phyloP scores from a whole-genome alignment of 2,329 filamentous ascomycete genomes.

The Fusarium sp. region DNA sequence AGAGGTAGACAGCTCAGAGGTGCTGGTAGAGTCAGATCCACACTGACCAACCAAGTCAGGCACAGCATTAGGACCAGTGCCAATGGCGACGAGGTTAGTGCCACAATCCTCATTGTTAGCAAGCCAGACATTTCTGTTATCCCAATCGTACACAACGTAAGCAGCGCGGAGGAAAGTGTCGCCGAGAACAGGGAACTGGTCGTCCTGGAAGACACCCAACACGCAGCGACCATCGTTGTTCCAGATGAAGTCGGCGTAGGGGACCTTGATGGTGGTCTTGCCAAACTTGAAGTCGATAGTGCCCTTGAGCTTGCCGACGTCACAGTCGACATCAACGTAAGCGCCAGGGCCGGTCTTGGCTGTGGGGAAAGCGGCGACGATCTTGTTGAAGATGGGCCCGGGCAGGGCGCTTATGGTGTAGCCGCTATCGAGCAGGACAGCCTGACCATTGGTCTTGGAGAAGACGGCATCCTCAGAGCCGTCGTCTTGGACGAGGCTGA shows the following conservation, averaged over 20 bases:
- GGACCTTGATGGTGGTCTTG: slow-evolving; percentile 60
- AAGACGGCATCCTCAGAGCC: slow-evolving; percentile 63
- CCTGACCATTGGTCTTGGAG: slow-evolving; percentile 53
- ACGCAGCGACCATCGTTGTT: slow-evolving; percentile 53
- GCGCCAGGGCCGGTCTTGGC: slow-evolving; percentile 58
- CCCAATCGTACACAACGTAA: slow-evolving; percentile 61
- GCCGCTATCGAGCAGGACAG: slow-evolving; percentile 76
- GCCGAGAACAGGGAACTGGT: slow-evolving; percentile 59
- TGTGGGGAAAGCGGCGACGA: slow-evolving; percentile 61
- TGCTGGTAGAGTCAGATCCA: slow-evolving; percentile 34
- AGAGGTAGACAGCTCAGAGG: slow-evolving; percentile 31
- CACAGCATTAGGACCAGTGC: slow-evolving; percentile 57
- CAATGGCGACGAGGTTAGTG: slow-evolving; percentile 55
- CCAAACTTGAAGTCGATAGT: slow-evolving; percentile 66
- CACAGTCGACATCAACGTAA: slow-evolving; percentile 66
- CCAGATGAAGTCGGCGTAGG: slow-evolving; percentile 64
- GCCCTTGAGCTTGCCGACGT: slow-evolving; percentile 53
- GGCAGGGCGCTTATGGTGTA: slow-evolving; percentile 78
- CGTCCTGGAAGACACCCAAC: slow-evolving; percentile 63
- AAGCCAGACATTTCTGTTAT: slow-evolving; percentile 57
- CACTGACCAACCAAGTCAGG: slow-evolving; percentile 53
- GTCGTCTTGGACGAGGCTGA: slow-evolving; percentile 54
- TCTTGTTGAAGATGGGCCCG: slow-evolving; percentile 63
- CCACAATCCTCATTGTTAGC: slow-evolving; percentile 58
- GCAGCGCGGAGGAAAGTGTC: slow-evolving; percentile 62